Conservation (phyloP, 2,329 filamentous ascomycete genomes). For the Fonsecaea pedrosoi region DNA sequence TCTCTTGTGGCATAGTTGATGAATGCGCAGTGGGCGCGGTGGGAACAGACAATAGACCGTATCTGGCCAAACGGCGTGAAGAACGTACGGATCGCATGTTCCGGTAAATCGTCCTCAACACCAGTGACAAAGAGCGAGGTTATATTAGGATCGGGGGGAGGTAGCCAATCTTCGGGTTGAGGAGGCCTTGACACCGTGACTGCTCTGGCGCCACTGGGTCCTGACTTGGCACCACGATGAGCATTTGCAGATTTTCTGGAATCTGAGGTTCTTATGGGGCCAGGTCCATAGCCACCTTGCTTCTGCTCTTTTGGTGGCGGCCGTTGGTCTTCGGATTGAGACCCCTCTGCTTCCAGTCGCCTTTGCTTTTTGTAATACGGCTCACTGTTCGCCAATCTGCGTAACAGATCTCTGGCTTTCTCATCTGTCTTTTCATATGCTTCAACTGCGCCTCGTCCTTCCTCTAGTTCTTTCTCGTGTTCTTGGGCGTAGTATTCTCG, state of each 20-base stretch:
- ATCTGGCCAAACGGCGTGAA: constrained; percentile 90
- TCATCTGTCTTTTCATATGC: constrained; percentile 97
- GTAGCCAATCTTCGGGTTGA: constrained; percentile 81
- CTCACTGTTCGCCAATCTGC: constrained; percentile 85
- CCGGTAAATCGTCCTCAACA: constrained; percentile 92
- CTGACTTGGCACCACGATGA: constrained; percentile 52
- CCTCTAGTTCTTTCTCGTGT: constrained; percentile 93
- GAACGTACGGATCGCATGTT: constrained; percentile 87
- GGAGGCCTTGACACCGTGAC: constrained; percentile 80
- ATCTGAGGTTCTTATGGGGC: constrained; percentile 79
- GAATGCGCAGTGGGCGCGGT: constrained; percentile 96
- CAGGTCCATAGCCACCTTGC: constrained; percentile 61
- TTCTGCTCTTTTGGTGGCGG: constrained; percentile 52
- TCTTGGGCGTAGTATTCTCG: constrained; percentile 98
- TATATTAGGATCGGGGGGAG: constrained; percentile 82
- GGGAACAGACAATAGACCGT: constrained; percentile 90
- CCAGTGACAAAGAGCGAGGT: constrained; percentile 95
- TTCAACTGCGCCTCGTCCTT: constrained; percentile 82
- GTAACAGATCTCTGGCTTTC: constrained; percentile 86
- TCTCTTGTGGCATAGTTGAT: constrained; percentile 89
- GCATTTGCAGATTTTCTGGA: constrained; percentile 51
- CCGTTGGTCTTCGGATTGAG: constrained; percentile 45
- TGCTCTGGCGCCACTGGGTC: constrained; percentile 59
- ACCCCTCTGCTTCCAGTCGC: constrained; percentile 68
- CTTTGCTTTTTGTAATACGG: constrained; percentile 93